These are phyloP conservation scores for Boletus sensibilis DNA, from an alignment of 768 basidiomycete species.

Conservation along the genomic window DNA sequence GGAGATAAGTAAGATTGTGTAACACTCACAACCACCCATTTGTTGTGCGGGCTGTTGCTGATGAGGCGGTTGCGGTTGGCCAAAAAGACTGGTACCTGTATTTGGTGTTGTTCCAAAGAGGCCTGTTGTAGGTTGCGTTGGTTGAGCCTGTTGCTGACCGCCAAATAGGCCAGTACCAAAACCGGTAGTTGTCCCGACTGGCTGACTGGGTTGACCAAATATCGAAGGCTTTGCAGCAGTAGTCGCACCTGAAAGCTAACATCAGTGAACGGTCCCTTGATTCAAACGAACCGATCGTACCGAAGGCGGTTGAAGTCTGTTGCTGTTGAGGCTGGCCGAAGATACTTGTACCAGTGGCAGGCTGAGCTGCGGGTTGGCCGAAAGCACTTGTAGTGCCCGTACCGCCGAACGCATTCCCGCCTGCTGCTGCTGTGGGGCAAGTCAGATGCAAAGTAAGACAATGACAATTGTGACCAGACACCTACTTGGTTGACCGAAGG, in stretches of 20 bases:
- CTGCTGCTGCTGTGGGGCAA: constrained; percentile 11
- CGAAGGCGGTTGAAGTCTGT: constrained; percentile 38
- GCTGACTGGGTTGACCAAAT: constrained; percentile 49
- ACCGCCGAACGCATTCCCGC: constrained; percentile 25
- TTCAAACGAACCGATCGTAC: constrained; percentile 36
- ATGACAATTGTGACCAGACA: background rate
- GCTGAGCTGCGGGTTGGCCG: constrained; percentile 28
- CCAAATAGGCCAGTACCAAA: constrained; percentile 35
- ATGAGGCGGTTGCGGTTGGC: constrained; percentile 29
- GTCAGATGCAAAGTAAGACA: background rate
- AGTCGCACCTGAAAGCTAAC: constrained; percentile 26
- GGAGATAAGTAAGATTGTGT: background rate
- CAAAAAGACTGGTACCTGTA: constrained; percentile 33
- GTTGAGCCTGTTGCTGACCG: constrained; percentile 27
- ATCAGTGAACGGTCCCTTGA: background rate
- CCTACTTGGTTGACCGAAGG: constrained; percentile 29
- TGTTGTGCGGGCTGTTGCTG: constrained; percentile 43
- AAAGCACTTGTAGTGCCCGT: constrained; percentile 24
- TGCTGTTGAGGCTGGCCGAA: constrained; percentile 42
- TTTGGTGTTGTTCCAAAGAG: constrained; percentile 32
- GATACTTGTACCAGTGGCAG: constrained; percentile 22
- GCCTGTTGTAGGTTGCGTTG: constrained; percentile 24
- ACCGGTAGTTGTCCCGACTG: constrained; percentile 33
- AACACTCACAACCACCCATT: constrained; percentile 35
- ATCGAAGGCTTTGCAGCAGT: constrained; percentile 44